Evolutionary conservation across 2,329 filamentous ascomycete species (phyloP), one percentile per base, ranked within the genome.

Genomic region (Stemphylium lycopersici): DNA sequence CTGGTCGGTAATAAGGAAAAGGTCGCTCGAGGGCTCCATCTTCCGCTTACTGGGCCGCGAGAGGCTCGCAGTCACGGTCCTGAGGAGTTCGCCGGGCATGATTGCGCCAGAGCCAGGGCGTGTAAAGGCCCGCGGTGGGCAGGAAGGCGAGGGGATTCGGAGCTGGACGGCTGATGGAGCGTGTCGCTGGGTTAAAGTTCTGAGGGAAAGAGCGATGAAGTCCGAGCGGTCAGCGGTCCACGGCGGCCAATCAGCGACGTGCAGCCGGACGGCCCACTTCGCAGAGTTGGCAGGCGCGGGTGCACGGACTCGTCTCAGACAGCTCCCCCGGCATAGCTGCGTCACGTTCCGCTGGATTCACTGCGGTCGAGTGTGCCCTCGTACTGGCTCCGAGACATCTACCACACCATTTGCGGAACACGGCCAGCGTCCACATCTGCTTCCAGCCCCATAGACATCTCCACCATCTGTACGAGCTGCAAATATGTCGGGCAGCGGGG

Each of bases 1-100:
- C 79, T 96, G 91, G 72, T 92, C 90, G 67, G 87, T 83, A 86
- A 93, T 75, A 62, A 77, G 66, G 63, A 67, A 67, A 31, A 78
- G 73, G 60, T 72, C 72, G 72, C 56, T 65, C 50, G 66, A 46
- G 71, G 65, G 69, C 62, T 69, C 58, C 63, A 69, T 67, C 56
- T 70, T 73, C 59, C 72, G 71, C 64, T 74, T 74, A 61, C 52
- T 55, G 56, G 67, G 69, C 59, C 72, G 71, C 59, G 66, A 66
- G 44, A 70, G 63, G 62, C 62, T 71, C 56, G 71, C 68, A 40
- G 70, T 70, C 44, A 73, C 63, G 62, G 72, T 71, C 59, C 71
- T 66, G 56, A 78, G 68, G 46, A 78, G 72, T 68, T 78, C 76
- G 62, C 76, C 76, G 59, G 77, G 77, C 77, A 79, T 79, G 65